These are phyloP conservation scores for Luffa acutangula DNA, from an alignment of 306 rosid genomes.

Conservation along the genomic window DNA sequence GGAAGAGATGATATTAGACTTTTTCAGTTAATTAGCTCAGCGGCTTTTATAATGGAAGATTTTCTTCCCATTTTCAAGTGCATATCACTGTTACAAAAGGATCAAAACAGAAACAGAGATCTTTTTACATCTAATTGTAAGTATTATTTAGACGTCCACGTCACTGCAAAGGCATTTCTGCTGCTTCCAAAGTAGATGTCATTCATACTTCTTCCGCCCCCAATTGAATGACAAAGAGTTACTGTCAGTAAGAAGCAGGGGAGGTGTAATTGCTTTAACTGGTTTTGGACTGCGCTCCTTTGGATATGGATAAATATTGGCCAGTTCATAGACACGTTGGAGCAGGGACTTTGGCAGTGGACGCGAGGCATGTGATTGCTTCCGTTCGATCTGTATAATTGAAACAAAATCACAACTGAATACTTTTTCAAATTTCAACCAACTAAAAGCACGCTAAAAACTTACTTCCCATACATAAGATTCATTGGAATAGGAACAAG, in stretches of 20 bases:
- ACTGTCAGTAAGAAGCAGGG: slow-evolving; percentile 19
- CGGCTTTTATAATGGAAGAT: slow-evolving; percentile 22
- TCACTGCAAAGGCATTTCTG: slow-evolving; percentile 18
- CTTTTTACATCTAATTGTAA: slow-evolving; percentile 35
- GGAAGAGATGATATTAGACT: background rate
- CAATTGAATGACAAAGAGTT: slow-evolving; percentile 20
- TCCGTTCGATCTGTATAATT: slow-evolving; percentile 45
- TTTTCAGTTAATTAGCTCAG: slow-evolving; percentile 13
- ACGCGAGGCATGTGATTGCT: slow-evolving; percentile 36
- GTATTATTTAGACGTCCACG: slow-evolving; percentile 29
- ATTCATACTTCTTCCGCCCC: slow-evolving; percentile 35
- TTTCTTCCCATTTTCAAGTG: slow-evolving; percentile 11
- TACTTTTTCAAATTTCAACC: background rate
- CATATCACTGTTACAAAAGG: slow-evolving; percentile 15
- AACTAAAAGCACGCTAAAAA: background rate
- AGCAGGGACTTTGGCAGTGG: slow-evolving; percentile 54
- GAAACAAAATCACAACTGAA: background rate
- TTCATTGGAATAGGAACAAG: background rate
- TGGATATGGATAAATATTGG: slow-evolving; percentile 79
- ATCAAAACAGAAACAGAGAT: slow-evolving; percentile 8
- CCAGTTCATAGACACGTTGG: slow-evolving; percentile 67
- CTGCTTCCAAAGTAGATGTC: slow-evolving; percentile 28
- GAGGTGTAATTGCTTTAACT: slow-evolving; percentile 4
- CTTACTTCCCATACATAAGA: background rate
- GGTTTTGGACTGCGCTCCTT: slow-evolving; percentile 36